These are phyloP conservation scores for Carallia brachiata DNA, from an alignment of 345 rosid genomes.

Conservation along the genomic window DNA sequence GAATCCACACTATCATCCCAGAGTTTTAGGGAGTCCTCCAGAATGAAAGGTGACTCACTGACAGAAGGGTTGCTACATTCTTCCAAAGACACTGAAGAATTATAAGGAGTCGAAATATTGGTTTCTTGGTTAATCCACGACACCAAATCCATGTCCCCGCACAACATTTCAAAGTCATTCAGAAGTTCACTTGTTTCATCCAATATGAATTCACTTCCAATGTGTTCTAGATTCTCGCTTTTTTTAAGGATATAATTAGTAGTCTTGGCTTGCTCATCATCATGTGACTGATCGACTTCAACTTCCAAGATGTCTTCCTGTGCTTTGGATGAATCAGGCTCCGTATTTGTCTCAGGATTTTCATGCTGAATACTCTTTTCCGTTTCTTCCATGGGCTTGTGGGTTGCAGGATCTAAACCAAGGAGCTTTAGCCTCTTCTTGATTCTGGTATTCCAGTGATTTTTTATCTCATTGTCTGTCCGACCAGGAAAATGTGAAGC, in stretches of 20 bases:
- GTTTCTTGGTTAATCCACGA: conserved; percentile 34
- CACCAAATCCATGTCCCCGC: conserved; percentile 40
- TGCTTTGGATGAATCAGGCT: conserved; percentile 15
- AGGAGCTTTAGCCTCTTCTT: conserved; percentile 73
- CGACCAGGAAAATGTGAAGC: conserved; percentile 91
- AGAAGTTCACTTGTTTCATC: conserved; percentile 33
- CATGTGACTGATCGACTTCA: conserved; percentile 10
- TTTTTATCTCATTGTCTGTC: conserved; percentile 90
- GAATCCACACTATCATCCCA: conserved; percentile 64
- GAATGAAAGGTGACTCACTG: conserved; percentile 33
- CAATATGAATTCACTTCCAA: background rate
- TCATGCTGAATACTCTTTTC: conserved; percentile 17
- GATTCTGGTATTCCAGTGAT: conserved; percentile 90
- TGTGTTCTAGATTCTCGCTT: conserved; percentile 1
- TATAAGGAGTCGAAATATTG: conserved; percentile 37
- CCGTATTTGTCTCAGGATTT: conserved; percentile 10
- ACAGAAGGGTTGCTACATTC: conserved; percentile 29
- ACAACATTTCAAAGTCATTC: conserved; percentile 34
- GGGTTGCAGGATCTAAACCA: conserved; percentile 63
- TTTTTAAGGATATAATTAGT: background rate
- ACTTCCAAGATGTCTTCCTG: conserved; percentile 21
- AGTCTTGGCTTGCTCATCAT: background rate
- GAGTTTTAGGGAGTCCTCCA: conserved; percentile 36
- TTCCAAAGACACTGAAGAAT: conserved; percentile 32
- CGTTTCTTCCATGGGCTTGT: conserved; percentile 38